phyloP scores from a whole-genome alignment of 257 asterid genomes.

The Eucommia ulmoides region DNA sequence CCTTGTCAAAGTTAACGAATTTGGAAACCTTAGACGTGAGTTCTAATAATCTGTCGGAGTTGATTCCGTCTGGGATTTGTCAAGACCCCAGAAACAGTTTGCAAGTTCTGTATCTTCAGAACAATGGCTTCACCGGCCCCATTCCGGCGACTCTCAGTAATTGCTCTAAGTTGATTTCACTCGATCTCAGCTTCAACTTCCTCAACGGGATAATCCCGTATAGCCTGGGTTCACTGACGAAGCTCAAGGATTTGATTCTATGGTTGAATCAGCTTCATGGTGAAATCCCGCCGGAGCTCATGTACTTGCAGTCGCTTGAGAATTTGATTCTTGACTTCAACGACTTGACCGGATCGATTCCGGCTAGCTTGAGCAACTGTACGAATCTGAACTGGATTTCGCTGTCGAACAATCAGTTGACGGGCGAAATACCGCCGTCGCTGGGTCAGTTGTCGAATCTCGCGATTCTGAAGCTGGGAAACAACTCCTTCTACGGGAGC shows the following conservation, averaged over 20 bases:
- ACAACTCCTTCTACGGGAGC: not conserved
- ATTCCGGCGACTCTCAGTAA: not conserved
- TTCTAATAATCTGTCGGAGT: not conserved
- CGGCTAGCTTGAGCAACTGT: not conserved
- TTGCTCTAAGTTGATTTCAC: not conserved
- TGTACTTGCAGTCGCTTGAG: not conserved
- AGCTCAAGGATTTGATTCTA: not conserved
- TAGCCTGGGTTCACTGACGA: not conserved
- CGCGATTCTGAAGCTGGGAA: slow-evolving; percentile 1
- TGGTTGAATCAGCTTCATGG: slow-evolving; percentile 1
- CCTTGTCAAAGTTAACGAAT: not conserved
- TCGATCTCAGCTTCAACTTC: not conserved
- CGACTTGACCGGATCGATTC: not conserved
- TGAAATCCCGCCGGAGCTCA: not conserved
- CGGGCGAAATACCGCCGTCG: not conserved
- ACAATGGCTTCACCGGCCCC: not conserved
- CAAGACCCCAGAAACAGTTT: not conserved
- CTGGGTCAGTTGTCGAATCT: not conserved
- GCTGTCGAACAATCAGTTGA: not conserved
- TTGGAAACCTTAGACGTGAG: slow-evolving; percentile 1
- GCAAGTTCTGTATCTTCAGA: slow-evolving; percentile 1
- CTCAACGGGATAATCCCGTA: not conserved
- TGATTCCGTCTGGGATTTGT: not conserved
- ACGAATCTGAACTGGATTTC: slow-evolving; percentile 1
- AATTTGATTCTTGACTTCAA: slow-evolving; percentile 1